These are phyloP conservation scores for Ogataea philodendri DNA, from an alignment of 805 yeast species.

Conservation along the genomic window DNA sequence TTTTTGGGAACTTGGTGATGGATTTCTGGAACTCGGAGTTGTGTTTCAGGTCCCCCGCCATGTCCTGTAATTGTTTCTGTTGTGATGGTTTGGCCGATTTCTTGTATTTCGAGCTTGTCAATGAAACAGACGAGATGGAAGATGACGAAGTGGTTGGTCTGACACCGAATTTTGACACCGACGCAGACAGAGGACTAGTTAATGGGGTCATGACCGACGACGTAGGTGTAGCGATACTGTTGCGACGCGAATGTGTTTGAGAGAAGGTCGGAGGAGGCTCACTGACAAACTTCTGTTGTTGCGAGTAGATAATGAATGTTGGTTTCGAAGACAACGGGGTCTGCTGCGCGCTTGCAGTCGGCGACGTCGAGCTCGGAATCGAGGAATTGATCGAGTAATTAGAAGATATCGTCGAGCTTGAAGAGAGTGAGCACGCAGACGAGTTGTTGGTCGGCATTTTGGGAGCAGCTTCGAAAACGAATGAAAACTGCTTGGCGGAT, in stretches of 20 bases:
- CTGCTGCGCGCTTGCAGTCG: slow-evolving; percentile 13
- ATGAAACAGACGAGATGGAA: slow-evolving; percentile 4
- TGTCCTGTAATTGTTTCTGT: not conserved
- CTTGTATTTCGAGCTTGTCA: slow-evolving; percentile 2
- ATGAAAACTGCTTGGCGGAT: slow-evolving; percentile 16
- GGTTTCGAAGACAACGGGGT: slow-evolving; percentile 8
- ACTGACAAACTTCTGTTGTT: slow-evolving; percentile 2
- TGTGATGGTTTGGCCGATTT: slow-evolving; percentile 1
- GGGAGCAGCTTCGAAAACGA: slow-evolving; percentile 25
- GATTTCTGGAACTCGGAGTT: slow-evolving; percentile 30
- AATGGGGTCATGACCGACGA: slow-evolving; percentile 10
- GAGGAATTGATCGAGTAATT: slow-evolving; percentile 16
- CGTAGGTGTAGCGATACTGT: slow-evolving; percentile 7
- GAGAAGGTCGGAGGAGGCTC: not conserved
- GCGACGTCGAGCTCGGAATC: slow-evolving; percentile 12
- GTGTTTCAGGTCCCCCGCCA: slow-evolving; percentile 16
- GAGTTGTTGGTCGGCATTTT: slow-evolving; percentile 10
- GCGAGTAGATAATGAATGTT: slow-evolving; percentile 18
- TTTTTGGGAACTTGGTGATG: slow-evolving; percentile 34
- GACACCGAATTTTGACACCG: slow-evolving; percentile 23
- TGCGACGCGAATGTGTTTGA: slow-evolving; percentile 6
- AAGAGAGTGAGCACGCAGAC: slow-evolving; percentile 22
- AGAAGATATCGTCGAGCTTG: slow-evolving; percentile 21
- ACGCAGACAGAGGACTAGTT: slow-evolving; percentile 24
- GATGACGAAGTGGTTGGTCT: slow-evolving; percentile 19